Evolutionary conservation across 2,329 filamentous ascomycete genomes (phyloP), one percentile per base, ranked within the genome.

Genomic region (Thielaviopsis populi): DNA sequence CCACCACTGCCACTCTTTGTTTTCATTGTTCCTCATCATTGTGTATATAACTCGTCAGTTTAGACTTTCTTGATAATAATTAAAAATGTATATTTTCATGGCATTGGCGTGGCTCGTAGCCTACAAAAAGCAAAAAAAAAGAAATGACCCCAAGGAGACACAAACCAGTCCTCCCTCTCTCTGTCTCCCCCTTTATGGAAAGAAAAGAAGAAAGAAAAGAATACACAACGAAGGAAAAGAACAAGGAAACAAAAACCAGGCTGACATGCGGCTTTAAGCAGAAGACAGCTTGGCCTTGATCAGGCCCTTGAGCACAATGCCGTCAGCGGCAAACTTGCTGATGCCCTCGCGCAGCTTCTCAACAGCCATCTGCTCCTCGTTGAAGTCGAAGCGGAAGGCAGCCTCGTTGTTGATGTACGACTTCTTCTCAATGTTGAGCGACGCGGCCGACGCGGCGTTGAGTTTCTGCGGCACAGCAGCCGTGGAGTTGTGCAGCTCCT

Each of bases 291-390:
- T 97, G 78, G 84, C 77, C 82, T 87, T 87, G 73, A 99, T 82
- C 73, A 95, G 91, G 68, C 84, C 83, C 88, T 97, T 97, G 71
- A 99, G 86, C 66, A 90, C 95, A 69, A 91, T 79, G 70, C 94
- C 91, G 73, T 99, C 94, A 70, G 94, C 94, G 66, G 94, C 92
- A 73, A 99, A 99, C 81, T 96, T 96, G 83, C 89, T 95, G 82
- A 99, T 99, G 78, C 94, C 94, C 80, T 99, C 94, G 68, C 91
- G 89, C 71, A 99, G 86, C 88, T 99, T 99, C 87, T 97, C 91
- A 69, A 95, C 90, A 68, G 89, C 94, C 94, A 99, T 99, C 77
- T 92, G 88, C 74, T 99, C 91, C 83, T 99, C 94, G 83, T 99
- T 99, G 86, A 99, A 96, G 79, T 91, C 88, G 82, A 96, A 99